Percentiles rank a stretch among this genome's conserved stretches.
These are phyloP conservation scores for Calvatia gigantea DNA, from an alignment of 768 basidiomycete species.

Conservation along the genomic window DNA sequence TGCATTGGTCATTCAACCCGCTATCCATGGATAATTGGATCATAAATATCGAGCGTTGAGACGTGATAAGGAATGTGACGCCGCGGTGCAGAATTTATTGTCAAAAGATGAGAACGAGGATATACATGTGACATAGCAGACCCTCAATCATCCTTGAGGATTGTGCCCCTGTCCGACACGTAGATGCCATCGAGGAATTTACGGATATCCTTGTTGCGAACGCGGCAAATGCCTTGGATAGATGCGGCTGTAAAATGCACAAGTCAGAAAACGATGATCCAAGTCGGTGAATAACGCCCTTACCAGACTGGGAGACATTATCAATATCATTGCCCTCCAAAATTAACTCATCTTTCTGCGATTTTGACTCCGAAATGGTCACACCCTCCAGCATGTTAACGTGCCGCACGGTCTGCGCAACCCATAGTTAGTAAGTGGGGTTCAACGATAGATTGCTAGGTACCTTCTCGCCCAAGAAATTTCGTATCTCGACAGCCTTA, in stretches of 20 bases:
- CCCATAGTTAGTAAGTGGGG: background rate
- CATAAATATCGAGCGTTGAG: no score
- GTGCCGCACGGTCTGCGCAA: slow-evolving; percentile 79
- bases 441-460: slow-evolving; percentile 13
- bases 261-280: background rate
- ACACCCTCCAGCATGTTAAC: slow-evolving; percentile 93
- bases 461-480: slow-evolving; percentile 94
- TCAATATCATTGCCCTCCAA: slow-evolving; percentile 95
- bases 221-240: slow-evolving; percentile 94
- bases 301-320: slow-evolving; percentile 95
- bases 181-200: slow-evolving; percentile 97
- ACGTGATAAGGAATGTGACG: no score
- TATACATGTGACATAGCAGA: slow-evolving; percentile 5
- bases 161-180: slow-evolving; percentile 77
- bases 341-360: slow-evolving; percentile 93
- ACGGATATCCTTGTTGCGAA: slow-evolving; percentile 99
- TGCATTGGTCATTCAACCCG: no score
- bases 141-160: slow-evolving; percentile 40
- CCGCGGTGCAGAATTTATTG: slow-evolving; percentile 5
- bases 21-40: no score
- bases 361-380: slow-evolving; percentile 76
- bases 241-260: slow-evolving; percentile 64
- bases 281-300: slow-evolving; percentile 10
- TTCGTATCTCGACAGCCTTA: slow-evolving; percentile 79
- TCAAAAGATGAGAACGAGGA: slow-evolving; percentile 11